A percentile compares a stretch with the other conserved stretches of the same genome.
Evolutionary conservation across 345 rosid species (phyloP).

Genomic region (Salix arbutifolia): DNA sequence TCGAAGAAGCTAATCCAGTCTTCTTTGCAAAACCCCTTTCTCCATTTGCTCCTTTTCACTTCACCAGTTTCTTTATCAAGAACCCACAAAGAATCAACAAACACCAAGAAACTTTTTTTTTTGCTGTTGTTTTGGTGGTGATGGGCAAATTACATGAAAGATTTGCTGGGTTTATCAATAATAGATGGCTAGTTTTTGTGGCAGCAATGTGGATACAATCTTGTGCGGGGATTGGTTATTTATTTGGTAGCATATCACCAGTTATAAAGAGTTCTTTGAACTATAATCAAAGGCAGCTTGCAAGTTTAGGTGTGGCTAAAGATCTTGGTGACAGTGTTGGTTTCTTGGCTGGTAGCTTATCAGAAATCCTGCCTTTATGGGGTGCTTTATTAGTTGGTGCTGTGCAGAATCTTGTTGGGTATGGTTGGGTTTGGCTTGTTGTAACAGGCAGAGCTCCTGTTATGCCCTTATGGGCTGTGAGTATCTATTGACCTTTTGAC

Average conservation of each 20-base stretch:
- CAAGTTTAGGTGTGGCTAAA: slow-evolving; percentile 89
- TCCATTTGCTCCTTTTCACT: background rate
- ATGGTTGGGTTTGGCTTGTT: slow-evolving; percentile 95
- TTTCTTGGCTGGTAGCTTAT: slow-evolving; percentile 81
- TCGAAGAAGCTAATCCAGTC: background rate
- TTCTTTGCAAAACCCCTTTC: background rate
- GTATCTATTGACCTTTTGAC: slow-evolving; percentile 26
- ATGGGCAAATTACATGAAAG: slow-evolving; percentile 52
- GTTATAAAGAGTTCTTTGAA: slow-evolving; percentile 80
- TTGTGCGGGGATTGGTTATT: slow-evolving; percentile 87
- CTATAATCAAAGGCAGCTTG: slow-evolving; percentile 79
- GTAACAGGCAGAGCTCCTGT: slow-evolving; percentile 66
- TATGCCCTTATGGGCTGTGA: slow-evolving; percentile 94
- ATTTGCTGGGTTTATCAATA: slow-evolving; percentile 49
- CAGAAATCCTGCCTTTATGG: slow-evolving; percentile 90
- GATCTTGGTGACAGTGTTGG: slow-evolving; percentile 99
- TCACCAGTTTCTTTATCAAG: background rate
- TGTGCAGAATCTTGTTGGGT: slow-evolving; percentile 80
- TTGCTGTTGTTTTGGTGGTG: background rate
- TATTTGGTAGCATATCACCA: slow-evolving; percentile 96
- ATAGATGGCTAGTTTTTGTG: slow-evolving; percentile 94
- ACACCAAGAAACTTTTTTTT: background rate
- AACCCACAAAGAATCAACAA: background rate
- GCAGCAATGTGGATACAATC: slow-evolving; percentile 99
- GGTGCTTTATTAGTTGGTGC: slow-evolving; percentile 90